Percentiles rank a stretch among this genome's conserved stretches.
Conservation (phyloP, 2,329 filamentous ascomycete genomes). For the Fusarium oxysporum region DNA sequence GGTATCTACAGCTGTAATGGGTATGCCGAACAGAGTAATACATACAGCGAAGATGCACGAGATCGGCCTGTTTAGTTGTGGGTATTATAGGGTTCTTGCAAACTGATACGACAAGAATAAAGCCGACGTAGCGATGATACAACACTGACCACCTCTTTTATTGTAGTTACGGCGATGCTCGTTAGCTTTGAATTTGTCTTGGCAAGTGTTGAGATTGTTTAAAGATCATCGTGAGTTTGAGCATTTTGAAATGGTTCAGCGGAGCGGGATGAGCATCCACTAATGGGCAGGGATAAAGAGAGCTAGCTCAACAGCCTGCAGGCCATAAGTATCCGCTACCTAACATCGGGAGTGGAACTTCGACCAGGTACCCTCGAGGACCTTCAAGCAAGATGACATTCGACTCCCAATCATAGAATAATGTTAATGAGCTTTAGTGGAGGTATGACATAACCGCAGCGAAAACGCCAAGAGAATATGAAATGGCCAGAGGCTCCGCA, state of each 20-base stretch:
- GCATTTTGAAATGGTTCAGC: conserved; percentile 38
- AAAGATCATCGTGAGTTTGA: conserved; percentile 43
- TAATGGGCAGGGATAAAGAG: conserved; percentile 24
- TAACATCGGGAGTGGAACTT: conserved; percentile 32
- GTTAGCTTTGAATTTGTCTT: conserved; percentile 29
- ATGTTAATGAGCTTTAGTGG: conserved; percentile 35
- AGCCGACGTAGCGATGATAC: conserved; percentile 3
- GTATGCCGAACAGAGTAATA: background rate
- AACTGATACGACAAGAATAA: conserved; percentile 16
- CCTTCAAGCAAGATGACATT: conserved; percentile 49
- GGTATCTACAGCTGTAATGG: conserved; percentile 3
- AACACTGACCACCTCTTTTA: conserved; percentile 2
- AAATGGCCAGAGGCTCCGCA: conserved; percentile 37
- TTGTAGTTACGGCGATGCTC: conserved; percentile 22
- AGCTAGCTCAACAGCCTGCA: conserved; percentile 30
- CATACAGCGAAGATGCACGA: background rate
- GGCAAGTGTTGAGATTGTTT: conserved; percentile 34
- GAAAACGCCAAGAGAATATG: conserved; percentile 22
- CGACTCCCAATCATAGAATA: conserved; percentile 42
- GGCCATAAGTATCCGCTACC: conserved; percentile 35
- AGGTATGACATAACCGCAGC: conserved; percentile 46
- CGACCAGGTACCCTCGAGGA: conserved; percentile 39
- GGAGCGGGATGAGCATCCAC: conserved; percentile 42
- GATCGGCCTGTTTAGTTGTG: conserved; percentile 6
- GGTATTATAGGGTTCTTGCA: conserved; percentile 10